These are phyloP conservation scores for Balansia obtecta DNA, from an alignment of 2,329 filamentous ascomycete species.

Conservation along the genomic window DNA sequence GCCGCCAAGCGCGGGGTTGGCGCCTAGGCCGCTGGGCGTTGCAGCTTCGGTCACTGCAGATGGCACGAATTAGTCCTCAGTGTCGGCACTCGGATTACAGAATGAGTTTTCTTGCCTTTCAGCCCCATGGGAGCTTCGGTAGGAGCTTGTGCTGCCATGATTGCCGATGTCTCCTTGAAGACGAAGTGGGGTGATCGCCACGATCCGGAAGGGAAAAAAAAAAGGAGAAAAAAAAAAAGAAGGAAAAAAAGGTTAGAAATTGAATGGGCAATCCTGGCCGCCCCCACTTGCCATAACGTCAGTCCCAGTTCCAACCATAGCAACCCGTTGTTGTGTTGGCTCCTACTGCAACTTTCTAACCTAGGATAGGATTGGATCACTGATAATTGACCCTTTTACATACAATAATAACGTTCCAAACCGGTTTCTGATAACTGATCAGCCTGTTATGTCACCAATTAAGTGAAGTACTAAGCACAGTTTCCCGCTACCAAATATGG, in stretches of 20 bases:
- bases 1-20: constrained; percentile 24
- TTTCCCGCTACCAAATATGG: too few relatives aligned
- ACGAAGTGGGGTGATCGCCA: not conserved
- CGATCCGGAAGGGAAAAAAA: not conserved
- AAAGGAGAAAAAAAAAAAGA: not conserved
- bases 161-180: constrained; percentile 14
- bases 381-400: too few relatives aligned
- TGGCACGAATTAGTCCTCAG: not conserved
- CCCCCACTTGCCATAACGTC: too few relatives aligned
- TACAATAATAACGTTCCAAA: too few relatives aligned
- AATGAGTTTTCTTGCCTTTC: constrained; percentile 18
- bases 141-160: constrained; percentile 30
- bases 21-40: constrained; percentile 27
- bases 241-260: not conserved
- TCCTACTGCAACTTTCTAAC: too few relatives aligned
- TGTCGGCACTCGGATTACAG: not conserved
- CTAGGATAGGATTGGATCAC: too few relatives aligned
- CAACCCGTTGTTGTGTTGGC: too few relatives aligned
- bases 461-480: too few relatives aligned
- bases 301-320: too few relatives aligned
- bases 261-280: too few relatives aligned
- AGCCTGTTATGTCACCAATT: too few relatives aligned
- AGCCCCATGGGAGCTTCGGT: constrained; percentile 32
- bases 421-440: too few relatives aligned
- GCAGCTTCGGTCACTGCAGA: constrained; percentile 27